Evolutionary conservation across 148 eudicot genomes (phyloP).

Genomic region (Rhododendron ferrugineum): DNA sequence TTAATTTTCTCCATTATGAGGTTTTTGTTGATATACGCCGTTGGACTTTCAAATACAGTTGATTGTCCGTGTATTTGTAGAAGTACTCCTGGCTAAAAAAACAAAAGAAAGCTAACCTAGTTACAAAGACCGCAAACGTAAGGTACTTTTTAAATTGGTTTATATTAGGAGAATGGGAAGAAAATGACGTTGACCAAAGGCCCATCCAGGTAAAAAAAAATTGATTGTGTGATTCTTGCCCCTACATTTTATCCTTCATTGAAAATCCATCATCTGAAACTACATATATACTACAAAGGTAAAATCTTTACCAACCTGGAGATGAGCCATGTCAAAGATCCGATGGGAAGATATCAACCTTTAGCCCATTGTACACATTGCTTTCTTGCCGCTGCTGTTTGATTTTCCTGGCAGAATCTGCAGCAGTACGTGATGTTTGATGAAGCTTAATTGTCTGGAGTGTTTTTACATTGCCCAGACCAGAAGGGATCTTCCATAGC

Average conservation of each 20-base stretch:
- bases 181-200: background rate
- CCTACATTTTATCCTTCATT: background rate
- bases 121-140: too few species aligned
- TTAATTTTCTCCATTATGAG: background rate
- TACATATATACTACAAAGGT: background rate
- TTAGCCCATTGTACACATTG: background rate
- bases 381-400: background rate
- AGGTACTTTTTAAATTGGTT: too few species aligned
- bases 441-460: background rate
- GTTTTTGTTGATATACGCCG: background rate
- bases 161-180: too few species aligned
- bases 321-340: conserved; percentile 30
- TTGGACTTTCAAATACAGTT: background rate
- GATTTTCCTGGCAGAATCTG: conserved; percentile 10
- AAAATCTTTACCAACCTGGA: conserved; percentile 56
- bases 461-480: conserved; percentile 10
- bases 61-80: background rate
- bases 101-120: background rate
- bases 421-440: background rate
- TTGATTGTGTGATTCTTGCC: background rate
- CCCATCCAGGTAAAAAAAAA: background rate
- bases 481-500: conserved; percentile 9
- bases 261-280: background rate
- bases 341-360: conserved; percentile 5
- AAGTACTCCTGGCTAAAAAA: background rate